A percentile compares a stretch with the other conserved stretches of the same genome.
These are phyloP conservation scores for Pythium diclinum DNA, from an alignment of 352 stramenopile genomes.

Conservation along the genomic window DNA sequence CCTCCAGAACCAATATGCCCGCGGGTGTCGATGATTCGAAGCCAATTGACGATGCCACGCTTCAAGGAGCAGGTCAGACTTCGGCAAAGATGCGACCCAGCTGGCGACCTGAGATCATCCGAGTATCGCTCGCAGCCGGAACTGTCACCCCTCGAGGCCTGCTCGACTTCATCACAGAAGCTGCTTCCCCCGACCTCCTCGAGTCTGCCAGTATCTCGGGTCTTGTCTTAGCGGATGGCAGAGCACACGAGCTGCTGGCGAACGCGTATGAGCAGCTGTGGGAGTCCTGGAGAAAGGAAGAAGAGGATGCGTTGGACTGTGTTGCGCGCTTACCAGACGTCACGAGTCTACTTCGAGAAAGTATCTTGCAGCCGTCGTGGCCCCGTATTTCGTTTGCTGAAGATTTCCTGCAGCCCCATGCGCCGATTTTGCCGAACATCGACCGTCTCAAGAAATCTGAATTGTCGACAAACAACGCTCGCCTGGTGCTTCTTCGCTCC, in stretches of 20 bases:
- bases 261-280: slow-evolving; percentile 73
- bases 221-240: slow-evolving; percentile 36
- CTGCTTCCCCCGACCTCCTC: slow-evolving; percentile 54
- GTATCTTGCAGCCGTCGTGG: slow-evolving; percentile 56
- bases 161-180: slow-evolving; percentile 63
- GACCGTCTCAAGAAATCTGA: slow-evolving; percentile 35
- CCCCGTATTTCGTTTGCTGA: slow-evolving; percentile 52
- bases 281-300: slow-evolving; percentile 51
- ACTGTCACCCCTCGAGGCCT: slow-evolving; percentile 65
- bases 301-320: slow-evolving; percentile 69
- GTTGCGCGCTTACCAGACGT: slow-evolving; percentile 55
- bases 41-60: slow-evolving; percentile 55
- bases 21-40: slow-evolving; percentile 25
- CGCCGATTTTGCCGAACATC: slow-evolving; percentile 62
- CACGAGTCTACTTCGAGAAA: slow-evolving; percentile 65
- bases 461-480: slow-evolving; percentile 33
- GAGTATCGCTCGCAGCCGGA: slow-evolving; percentile 58
- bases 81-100: slow-evolving; percentile 59
- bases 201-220: slow-evolving; percentile 39
- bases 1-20: background rate
- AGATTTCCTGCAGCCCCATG: slow-evolving; percentile 61
- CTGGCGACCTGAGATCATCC: slow-evolving; percentile 59
- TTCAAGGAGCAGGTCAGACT: slow-evolving; percentile 63
- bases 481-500: slow-evolving; percentile 68
- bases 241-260: slow-evolving; percentile 48